These are phyloP conservation scores for Tulasnella calospora DNA, from an alignment of 768 basidiomycete genomes.

Conservation along the genomic window DNA sequence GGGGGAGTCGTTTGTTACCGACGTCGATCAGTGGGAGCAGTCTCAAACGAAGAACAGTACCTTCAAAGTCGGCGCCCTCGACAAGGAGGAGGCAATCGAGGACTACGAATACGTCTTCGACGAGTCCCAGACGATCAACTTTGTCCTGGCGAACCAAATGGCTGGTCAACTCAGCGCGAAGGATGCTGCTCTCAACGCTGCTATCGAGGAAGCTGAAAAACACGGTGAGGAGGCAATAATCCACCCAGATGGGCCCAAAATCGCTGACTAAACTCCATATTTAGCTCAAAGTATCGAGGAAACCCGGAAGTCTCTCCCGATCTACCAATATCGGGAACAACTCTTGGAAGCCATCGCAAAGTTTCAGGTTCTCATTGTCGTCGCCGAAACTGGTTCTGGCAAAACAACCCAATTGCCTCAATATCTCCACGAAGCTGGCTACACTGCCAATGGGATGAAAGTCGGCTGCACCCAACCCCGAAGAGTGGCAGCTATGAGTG, in stretches of 20 bases:
- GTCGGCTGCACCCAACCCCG: conserved; percentile 97
- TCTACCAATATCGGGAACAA: conserved; percentile 81
- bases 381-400: conserved; percentile 97
- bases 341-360: conserved; percentile 83
- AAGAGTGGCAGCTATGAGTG: conserved; percentile 98
- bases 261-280: background rate
- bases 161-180: conserved; percentile 75
- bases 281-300: conserved; percentile 86
- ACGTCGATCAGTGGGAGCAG: conserved; percentile 97
- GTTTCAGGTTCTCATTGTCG: conserved; percentile 93
- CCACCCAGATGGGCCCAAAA: conserved; percentile 10
- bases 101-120: conserved; percentile 98
- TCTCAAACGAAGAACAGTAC: conserved; percentile 84
- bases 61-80: conserved; percentile 87
- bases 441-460: conserved; percentile 79
- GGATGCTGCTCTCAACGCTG: conserved; percentile 75
- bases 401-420: conserved; percentile 99
- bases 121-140: conserved; percentile 93
- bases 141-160: conserved; percentile 76
- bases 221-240: conserved; percentile 54
- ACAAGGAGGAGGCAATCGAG: conserved; percentile 74
- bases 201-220: conserved; percentile 88
- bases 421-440: conserved; percentile 97
- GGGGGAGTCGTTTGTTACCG: conserved; percentile 92
- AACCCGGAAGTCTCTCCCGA: conserved; percentile 87